Base-by-base conservation (phyloP, 305 asterid genomes). In the Fraxinus ornus region DNA sequence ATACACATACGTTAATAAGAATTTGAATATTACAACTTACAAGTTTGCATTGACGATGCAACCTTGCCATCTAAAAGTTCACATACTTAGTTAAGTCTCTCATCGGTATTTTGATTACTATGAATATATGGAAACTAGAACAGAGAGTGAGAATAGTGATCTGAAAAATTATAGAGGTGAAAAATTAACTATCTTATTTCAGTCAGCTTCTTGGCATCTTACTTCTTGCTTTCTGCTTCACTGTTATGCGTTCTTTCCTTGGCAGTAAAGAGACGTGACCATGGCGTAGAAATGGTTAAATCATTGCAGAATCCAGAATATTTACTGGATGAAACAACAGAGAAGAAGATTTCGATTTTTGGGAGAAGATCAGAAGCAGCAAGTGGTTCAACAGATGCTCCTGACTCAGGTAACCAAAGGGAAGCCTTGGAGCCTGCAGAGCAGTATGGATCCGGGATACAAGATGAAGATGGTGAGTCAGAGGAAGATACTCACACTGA, bases 201-300 rank as follows among this genome's bases (percentile, higher is more conserved):
- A 6, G 49, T 79, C 79, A 26, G n/a, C 74, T 33, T 84, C 66
- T 41, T 52, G 32, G 5, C 36, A 21, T 75, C 73, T 68, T 62
- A 64, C 60, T 49, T 84, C 49, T 47, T 41, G 24, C 76, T 19
- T 21, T 47, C 75, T 80, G 66, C 37, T 82, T 66, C 75, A 78
- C 78, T 83, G 73, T 88, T 57, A 76, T 52, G 41, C 66, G 12
- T 35, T 83, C 49, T 41, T 86, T 26, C 41, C 81, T 32, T 85
- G 49, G 37, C 93, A 96, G 99, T 92, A 75, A 92, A 91, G 83
- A 90, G 81, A 71, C 93, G 81, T n/a, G 98, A 96, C 91, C 95
- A 91, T 68, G 99, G 99, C 72, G 92, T 93, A 83, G 93, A 85
- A 66, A 79, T 96, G 93, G 98, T 96, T 78, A 96, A 91, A 88